Evolutionary conservation across 805 yeast species (phyloP), one percentile per base, ranked within the genome.

Genomic region (Spathaspora girioi): DNA sequence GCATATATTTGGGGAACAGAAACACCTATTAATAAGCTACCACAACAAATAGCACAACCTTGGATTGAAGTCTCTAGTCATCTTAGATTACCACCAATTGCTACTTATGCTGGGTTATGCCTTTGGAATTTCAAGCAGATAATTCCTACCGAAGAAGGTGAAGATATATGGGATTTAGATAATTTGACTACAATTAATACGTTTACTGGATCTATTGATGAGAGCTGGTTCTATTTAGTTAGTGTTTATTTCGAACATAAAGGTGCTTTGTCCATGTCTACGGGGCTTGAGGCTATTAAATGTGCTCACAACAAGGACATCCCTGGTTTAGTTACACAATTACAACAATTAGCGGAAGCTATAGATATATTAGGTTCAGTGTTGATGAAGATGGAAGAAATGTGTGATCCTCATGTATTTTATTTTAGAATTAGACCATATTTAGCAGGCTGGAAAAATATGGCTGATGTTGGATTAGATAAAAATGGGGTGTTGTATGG

Each of bases 381-480:
- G 1, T 70, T 93, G 58, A 81, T 85, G 81, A 78, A 80, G 59
- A 87, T 92, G 94, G 91, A 88, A 62, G 96, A 92, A 58, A 87
- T 87, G 87, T 89, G 97, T 67, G 97, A 91, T 63, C 97, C 98
- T 2, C 96, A 90, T 64, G 84, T 87, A 3, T 92, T 93, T 65
- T 92, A 89, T 68, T 88, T 80, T 72, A 80, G 93, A 54, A 79
- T 92, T 45, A 78, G 98, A 62, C 97, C 97, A 0, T 92, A 80
- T 60, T 72, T 93, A 56, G 97, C 97, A 0, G 98, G 97, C 1
- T 93, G 97, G 96, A 84, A 84, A 63, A 89, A 89, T 62, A 92
- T 93, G 97, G 82, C 80, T 23, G 89, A 82, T 50, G 91, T 86
- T 1, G 97, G 97, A 0, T 75, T 92, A 52, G 69, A 64, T 54